These are phyloP conservation scores for Suhomyces choctaworum DNA, from an alignment of 1,139 yeast species.

Conservation along the genomic window DNA sequence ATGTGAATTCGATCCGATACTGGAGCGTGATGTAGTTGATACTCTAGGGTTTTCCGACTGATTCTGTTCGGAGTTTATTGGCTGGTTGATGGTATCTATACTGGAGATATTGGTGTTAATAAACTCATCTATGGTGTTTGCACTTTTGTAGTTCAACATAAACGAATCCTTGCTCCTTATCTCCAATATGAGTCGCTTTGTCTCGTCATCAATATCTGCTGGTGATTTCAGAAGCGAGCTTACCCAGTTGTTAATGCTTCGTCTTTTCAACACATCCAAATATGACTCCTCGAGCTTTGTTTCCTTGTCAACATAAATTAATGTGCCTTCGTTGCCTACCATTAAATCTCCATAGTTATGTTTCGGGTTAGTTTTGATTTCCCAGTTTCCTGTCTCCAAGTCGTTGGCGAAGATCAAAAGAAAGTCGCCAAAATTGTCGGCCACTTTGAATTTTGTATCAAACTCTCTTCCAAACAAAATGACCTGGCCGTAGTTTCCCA, in stretches of 20 bases:
- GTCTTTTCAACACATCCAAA: slow-evolving; percentile 56
- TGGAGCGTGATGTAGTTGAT: slow-evolving; percentile 8
- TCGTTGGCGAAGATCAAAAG: slow-evolving; percentile 79
- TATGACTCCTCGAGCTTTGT: slow-evolving; percentile 55
- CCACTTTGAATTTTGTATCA: slow-evolving; percentile 76
- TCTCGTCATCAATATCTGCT: slow-evolving; percentile 18
- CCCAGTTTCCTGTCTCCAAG: slow-evolving; percentile 75
- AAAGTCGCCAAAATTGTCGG: slow-evolving; percentile 86
- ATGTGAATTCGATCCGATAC: slow-evolving; percentile 9
- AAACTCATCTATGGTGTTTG: slow-evolving; percentile 29
- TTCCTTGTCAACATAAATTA: slow-evolving; percentile 57
- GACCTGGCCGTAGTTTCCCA: slow-evolving; percentile 78
- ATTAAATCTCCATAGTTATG: slow-evolving; percentile 52
- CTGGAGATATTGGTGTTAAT: slow-evolving; percentile 28
- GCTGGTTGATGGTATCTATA: slow-evolving; percentile 17
- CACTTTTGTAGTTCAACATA: slow-evolving; percentile 14
- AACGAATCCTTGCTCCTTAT: slow-evolving; percentile 22
- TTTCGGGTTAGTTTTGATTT: slow-evolving; percentile 52
- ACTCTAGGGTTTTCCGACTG: slow-evolving; percentile 2
- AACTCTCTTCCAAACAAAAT: slow-evolving; percentile 88
- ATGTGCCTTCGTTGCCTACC: slow-evolving; percentile 67
- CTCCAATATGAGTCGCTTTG: slow-evolving; percentile 24
- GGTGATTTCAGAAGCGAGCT: slow-evolving; percentile 22
- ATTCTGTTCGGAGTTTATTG: slow-evolving; percentile 8
- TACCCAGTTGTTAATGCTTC: slow-evolving; percentile 37